Evolutionary conservation across 2,329 filamentous ascomycete species (phyloP).

Genomic region (Emydomyces testavorans): DNA sequence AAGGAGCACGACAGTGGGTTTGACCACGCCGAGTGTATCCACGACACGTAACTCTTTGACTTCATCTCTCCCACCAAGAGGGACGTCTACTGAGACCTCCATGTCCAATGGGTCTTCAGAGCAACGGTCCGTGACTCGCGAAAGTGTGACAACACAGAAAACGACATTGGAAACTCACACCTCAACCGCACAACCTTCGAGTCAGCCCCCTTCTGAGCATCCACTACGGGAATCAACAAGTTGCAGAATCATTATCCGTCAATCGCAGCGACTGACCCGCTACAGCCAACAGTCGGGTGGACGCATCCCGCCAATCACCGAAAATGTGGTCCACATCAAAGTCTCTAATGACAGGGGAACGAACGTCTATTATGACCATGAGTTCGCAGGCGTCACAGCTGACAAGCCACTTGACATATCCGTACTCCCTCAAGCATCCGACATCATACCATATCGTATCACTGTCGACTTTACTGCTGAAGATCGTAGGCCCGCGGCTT

Average conservation of each 20-base stretch:
- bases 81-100: background rate
- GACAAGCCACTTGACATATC: background rate
- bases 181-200: background rate
- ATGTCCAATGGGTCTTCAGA: background rate
- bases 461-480: background rate
- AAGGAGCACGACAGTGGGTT: background rate
- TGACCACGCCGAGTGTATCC: background rate
- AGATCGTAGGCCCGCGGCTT: background rate
- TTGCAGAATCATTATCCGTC: background rate
- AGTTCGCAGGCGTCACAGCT: background rate
- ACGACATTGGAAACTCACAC: background rate
- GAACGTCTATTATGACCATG: background rate
- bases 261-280: background rate
- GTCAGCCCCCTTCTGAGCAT: background rate
- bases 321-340: background rate
- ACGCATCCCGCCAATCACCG: background rate
- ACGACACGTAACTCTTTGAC: background rate
- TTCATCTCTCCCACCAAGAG: background rate
- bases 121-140: background rate
- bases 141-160: background rate
- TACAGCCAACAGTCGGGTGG: background rate
- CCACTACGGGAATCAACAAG: background rate
- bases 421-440: background rate
- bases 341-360: background rate
- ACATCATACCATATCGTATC: background rate